Percentiles rank a stretch among this genome's conserved stretches.
Conservation (phyloP, 371 early-diverging fungal genomes). For the Basidiobolus heterosporus region DNA sequence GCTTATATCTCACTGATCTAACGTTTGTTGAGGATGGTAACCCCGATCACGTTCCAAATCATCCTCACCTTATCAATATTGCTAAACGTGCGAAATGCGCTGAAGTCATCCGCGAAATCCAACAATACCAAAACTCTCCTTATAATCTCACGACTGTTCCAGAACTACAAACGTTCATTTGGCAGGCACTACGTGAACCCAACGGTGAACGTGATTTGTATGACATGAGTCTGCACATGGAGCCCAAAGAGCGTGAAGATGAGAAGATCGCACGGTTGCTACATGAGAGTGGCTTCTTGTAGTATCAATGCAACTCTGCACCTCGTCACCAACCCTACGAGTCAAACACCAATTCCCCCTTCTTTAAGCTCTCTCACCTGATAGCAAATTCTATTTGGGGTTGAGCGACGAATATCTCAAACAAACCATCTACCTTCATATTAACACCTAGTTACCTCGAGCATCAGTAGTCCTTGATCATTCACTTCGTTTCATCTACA, state of each 20-base stretch:
- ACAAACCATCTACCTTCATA: neutral
- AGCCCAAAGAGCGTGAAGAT: conserved; percentile 78
- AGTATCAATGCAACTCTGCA: conserved; percentile 5
- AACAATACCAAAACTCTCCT: conserved; percentile 72
- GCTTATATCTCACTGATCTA: conserved; percentile 72
- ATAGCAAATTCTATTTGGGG: neutral
- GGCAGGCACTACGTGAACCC: conserved; percentile 26
- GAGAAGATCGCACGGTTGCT: conserved; percentile 73
- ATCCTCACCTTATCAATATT: conserved; percentile 69
- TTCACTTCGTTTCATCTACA: neutral
- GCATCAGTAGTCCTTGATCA: neutral
- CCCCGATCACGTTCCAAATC: conserved; percentile 27
- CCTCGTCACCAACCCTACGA: neutral
- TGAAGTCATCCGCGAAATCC: conserved; percentile 75
- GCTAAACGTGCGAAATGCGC: conserved; percentile 73
- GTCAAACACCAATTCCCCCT: neutral
- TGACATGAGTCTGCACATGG: conserved; percentile 55
- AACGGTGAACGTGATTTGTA: conserved; percentile 38
- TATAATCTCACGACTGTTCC: conserved; percentile 59
- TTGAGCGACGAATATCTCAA: too few relatives aligned
- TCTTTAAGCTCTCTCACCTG: neutral
- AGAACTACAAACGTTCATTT: conserved; percentile 67
- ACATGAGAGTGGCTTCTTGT: conserved; percentile 75
- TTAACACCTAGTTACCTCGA: too few relatives aligned
- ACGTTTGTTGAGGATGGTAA: conserved; percentile 90